These are phyloP conservation scores for Phytophthora fragariaefolia DNA, from an alignment of 352 stramenopile genomes.

Conservation along the genomic window DNA sequence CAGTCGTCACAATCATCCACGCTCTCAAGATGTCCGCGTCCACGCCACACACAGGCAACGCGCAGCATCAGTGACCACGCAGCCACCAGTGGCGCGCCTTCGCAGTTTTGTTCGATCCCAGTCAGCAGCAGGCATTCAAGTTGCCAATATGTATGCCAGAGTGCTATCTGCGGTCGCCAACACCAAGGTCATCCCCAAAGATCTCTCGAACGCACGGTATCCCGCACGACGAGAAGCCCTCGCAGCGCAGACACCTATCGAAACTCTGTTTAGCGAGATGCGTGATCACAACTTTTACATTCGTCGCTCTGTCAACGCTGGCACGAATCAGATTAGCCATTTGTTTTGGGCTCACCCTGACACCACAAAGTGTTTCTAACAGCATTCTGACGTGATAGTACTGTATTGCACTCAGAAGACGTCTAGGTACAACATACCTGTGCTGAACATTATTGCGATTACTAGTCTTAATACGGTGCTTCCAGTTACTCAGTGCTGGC, in stretches of 20 bases:
- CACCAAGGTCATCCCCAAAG: not conserved
- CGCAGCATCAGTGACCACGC: too few relatives aligned
- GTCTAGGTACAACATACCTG: not conserved
- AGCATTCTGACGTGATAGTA: not conserved
- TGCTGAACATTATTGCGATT: not conserved
- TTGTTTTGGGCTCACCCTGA: too few relatives aligned
- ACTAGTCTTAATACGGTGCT: not conserved
- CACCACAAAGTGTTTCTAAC: too few relatives aligned
- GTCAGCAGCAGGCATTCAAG: not conserved
- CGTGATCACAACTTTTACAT: too few relatives aligned
- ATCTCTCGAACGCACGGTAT: not conserved
- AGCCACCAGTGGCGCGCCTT: not conserved
- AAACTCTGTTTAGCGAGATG: too few relatives aligned
- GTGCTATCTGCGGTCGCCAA: not conserved
- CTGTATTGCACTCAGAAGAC: not conserved
- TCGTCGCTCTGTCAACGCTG: too few relatives aligned
- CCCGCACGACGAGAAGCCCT: not conserved
- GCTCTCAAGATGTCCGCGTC: not conserved
- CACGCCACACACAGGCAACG: not conserved
- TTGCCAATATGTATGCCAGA: not conserved
- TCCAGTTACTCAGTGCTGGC: not conserved
- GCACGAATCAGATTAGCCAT: too few relatives aligned
- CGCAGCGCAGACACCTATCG: too few relatives aligned
- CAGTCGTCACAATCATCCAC: not conserved
- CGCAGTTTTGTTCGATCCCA: not conserved